Percentiles rank a stretch among this genome's conserved stretches.
phyloP scores from a whole-genome alignment of 2,329 filamentous ascomycete genomes.

The Dothideomycetes sp. region DNA sequence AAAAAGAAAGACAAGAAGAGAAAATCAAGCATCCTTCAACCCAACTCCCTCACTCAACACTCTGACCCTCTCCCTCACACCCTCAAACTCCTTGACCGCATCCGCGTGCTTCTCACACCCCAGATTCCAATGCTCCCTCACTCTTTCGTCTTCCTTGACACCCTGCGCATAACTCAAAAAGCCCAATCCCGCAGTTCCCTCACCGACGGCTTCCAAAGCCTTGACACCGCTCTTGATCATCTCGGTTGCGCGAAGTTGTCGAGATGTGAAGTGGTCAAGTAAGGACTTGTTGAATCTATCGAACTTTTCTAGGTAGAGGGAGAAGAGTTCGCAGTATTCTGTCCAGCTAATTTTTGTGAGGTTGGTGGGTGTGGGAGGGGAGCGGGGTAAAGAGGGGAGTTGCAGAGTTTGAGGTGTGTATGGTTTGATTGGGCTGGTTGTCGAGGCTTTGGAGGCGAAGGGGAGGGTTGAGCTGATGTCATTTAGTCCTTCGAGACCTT shows the following conservation, averaged over 20 bases:
- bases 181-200: constrained; percentile 33
- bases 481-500: constrained; percentile 44
- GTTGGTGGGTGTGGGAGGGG: constrained; percentile 30
- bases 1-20: not conserved
- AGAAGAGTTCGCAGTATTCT: constrained; percentile 45
- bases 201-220: constrained; percentile 45
- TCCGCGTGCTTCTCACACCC: constrained; percentile 53
- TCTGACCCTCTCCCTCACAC: constrained; percentile 35
- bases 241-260: constrained; percentile 38
- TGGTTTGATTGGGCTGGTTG: constrained; percentile 32
- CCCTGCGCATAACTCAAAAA: constrained; percentile 48
- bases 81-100: constrained; percentile 50
- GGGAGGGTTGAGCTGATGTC: constrained; percentile 48
- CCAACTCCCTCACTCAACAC: constrained; percentile 12
- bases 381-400: constrained; percentile 45
- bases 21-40: constrained; percentile 5
- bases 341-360: constrained; percentile 42
- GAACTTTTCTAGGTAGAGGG: constrained; percentile 48
- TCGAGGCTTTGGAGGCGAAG: constrained; percentile 47
- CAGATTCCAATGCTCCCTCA: constrained; percentile 52
- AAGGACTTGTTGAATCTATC: constrained; percentile 44
- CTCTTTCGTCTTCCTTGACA: constrained; percentile 48
- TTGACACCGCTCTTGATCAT: constrained; percentile 30
- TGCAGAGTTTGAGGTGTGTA: constrained; percentile 35
- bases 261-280: constrained; percentile 45